phyloP scores from a whole-genome alignment of 192 early-diverging fungal species.

The Funneliformis geosporum region DNA sequence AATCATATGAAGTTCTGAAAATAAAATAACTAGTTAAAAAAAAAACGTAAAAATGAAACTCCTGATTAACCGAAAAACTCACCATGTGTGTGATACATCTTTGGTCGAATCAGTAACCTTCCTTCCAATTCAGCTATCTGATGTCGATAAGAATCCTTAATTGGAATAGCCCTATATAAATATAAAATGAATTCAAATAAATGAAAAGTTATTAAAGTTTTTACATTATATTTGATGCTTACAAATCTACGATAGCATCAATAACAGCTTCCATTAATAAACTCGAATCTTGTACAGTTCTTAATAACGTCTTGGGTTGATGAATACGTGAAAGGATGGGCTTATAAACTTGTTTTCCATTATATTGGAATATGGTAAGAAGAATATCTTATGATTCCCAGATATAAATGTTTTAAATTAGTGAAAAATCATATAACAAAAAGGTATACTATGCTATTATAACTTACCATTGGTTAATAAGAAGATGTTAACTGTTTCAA shows the following conservation, averaged over 20 bases:
- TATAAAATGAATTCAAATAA: background rate
- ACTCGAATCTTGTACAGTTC: constrained; percentile 42
- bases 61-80: background rate
- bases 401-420: background rate
- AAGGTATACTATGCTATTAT: background rate
- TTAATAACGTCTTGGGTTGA: constrained; percentile 35
- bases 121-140: constrained; percentile 45
- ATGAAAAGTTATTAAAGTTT: no score
- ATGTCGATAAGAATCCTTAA: constrained; percentile 45
- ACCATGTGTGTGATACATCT: constrained; percentile 43
- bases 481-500: constrained; percentile 48
- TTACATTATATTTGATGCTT: background rate
- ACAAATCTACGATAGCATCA: constrained; percentile 49
- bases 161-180: constrained; percentile 41
- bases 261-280: constrained; percentile 50
- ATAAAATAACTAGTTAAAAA: background rate
- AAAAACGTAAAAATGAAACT: background rate
- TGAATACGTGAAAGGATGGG: constrained; percentile 42
- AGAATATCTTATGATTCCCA: constrained; percentile 31
- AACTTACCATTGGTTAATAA: constrained; percentile 34
- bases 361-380: constrained; percentile 46
- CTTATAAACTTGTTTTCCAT: constrained; percentile 38
- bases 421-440: background rate
- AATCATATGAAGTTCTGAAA: constrained; percentile 46
- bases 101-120: constrained; percentile 41